These are phyloP conservation scores for Zizania palustris DNA, from an alignment of 202 grass and related monocot species.

Conservation along the genomic window DNA sequence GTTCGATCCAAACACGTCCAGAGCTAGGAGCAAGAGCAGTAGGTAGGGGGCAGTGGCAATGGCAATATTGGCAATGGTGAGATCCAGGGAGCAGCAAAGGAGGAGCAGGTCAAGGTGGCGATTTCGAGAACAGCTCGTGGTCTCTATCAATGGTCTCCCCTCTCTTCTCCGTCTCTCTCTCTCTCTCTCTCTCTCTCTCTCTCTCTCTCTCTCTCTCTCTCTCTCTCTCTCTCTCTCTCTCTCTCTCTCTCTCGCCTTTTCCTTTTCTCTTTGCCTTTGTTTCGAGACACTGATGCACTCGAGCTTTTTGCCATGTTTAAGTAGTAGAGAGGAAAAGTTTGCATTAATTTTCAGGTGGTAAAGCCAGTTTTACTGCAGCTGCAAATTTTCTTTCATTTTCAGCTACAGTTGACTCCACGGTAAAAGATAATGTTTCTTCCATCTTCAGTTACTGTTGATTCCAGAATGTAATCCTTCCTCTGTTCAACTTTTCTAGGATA, in stretches of 20 bases:
- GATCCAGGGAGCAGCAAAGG: conserved; percentile 46
- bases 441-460: neutral
- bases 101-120: conserved; percentile 46
- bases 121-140: conserved; percentile 60
- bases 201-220: conserved; percentile 25
- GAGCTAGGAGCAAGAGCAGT: conserved; percentile 43
- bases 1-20: conserved; percentile 34
- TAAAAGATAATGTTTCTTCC: neutral
- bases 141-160: conserved; percentile 56
- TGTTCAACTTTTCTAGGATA: too few relatives aligned
- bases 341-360: neutral
- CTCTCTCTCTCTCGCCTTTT: conserved; percentile 34
- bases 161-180: conserved; percentile 25
- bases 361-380: conserved; percentile 9
- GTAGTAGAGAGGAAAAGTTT: neutral
- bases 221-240: conserved; percentile 40
- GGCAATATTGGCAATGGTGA: conserved; percentile 57
- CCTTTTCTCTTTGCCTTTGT: conserved; percentile 41
- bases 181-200: conserved; percentile 40
- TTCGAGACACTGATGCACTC: conserved; percentile 41
- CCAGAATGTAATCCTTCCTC: too few relatives aligned
- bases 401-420: conserved; percentile 12
- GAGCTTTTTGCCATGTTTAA: conserved; percentile 42
- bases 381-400: neutral
- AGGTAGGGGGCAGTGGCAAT: conserved; percentile 40